Evolutionary conservation across 2,329 filamentous ascomycete species (phyloP).

Genomic region (Stromatinia cepivora): DNA sequence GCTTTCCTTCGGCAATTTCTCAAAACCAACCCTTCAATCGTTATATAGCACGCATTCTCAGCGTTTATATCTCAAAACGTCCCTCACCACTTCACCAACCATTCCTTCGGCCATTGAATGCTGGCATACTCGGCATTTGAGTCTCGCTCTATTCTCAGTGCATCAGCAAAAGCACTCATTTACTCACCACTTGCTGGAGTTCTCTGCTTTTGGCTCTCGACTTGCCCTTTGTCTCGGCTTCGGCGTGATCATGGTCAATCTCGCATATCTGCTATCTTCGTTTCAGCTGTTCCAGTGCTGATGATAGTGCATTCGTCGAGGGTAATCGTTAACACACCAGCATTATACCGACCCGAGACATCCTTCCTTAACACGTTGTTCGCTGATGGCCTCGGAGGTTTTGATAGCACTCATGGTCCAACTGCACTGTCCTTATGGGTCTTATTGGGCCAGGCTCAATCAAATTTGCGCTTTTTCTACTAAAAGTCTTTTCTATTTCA

Average conservation of each 20-base stretch:
- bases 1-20: not conserved
- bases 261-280: not conserved
- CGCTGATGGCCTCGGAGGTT: not conserved
- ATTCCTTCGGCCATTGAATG: not conserved
- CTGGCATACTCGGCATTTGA: not conserved
- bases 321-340: not conserved
- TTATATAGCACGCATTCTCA: too few relatives aligned
- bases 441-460: too few relatives aligned
- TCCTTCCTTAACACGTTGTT: too few relatives aligned
- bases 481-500: not conserved
- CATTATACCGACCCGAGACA: not conserved
- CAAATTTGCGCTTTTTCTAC: not conserved
- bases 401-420: not conserved
- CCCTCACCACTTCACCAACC: not conserved
- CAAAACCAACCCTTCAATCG: too few relatives aligned
- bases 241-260: not conserved
- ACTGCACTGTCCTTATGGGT: not conserved
- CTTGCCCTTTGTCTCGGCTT: not conserved
- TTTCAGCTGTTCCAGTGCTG: not conserved
- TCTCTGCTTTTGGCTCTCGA: not conserved
- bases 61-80: too few relatives aligned
- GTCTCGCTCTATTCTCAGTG: not conserved
- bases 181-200: not conserved
- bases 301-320: not conserved
- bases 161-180: not conserved